Conservation (phyloP, 225 moss, liverwort and hornwort genomes). For the Straminergon stramineum region DNA sequence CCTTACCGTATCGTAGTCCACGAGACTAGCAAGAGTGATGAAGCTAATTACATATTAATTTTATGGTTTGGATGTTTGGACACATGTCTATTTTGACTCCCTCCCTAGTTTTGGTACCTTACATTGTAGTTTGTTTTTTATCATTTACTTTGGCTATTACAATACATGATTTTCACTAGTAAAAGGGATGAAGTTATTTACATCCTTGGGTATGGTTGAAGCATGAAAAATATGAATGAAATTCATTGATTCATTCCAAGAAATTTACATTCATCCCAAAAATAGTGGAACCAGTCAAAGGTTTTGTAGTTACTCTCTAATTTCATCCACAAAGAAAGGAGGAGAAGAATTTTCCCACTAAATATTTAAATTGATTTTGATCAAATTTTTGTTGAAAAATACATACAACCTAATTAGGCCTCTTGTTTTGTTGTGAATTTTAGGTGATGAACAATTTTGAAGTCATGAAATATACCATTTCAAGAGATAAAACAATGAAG, state of each 20-base stretch:
- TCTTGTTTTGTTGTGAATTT: too few relatives aligned
- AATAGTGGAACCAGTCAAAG: neutral
- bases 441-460: neutral
- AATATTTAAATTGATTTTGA: neutral
- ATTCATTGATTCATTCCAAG: neutral
- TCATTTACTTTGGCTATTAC: neutral
- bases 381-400: neutral
- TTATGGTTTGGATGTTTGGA: neutral
- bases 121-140: neutral
- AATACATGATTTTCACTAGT: neutral
- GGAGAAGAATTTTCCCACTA: neutral
- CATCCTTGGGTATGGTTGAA: neutral
- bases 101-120: neutral
- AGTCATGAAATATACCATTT: neutral
- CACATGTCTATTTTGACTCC: neutral
- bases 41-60: neutral
- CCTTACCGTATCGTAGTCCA: neutral
- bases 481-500: neutral
- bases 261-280: too few relatives aligned
- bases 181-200: neutral
- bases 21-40: neutral
- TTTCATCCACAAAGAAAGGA: neutral
- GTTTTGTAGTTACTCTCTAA: neutral
- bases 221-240: neutral
- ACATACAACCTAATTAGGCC: neutral